phyloP scores from a whole-genome alignment of 768 basidiomycete genomes.

The Leccinum boreale region DNA sequence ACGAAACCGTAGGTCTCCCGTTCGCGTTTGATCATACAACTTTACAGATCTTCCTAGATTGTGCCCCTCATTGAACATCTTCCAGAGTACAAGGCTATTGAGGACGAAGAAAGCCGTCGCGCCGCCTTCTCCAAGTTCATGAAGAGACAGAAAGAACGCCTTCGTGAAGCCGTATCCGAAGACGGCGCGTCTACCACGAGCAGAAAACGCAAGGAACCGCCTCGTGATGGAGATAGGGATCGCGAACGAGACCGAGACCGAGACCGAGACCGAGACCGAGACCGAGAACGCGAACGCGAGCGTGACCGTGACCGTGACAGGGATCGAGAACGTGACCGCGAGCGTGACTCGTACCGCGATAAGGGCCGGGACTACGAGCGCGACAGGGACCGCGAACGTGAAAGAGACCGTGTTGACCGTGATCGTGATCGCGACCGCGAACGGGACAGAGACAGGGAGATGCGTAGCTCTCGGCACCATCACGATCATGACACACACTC shows the following conservation, averaged over 20 bases:
- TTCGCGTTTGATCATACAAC: neutral
- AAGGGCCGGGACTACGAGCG: conserved; percentile 37
- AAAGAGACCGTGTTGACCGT: conserved; percentile 39
- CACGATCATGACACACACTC: conserved; percentile 31
- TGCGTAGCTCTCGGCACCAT: conserved; percentile 32
- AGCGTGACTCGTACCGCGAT: conserved; percentile 28
- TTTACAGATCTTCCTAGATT: conserved; percentile 39
- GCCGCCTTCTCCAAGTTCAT: conserved; percentile 86
- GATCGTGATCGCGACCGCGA: conserved; percentile 42
- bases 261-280: conserved; percentile 26
- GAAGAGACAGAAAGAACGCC: conserved; percentile 88
- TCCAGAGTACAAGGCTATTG: conserved; percentile 81
- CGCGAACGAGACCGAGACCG: conserved; percentile 40
- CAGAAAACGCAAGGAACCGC: conserved; percentile 75
- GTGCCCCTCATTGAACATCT: conserved; percentile 77
- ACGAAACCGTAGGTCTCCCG: conserved; percentile 65
- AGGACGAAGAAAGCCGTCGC: conserved; percentile 81
- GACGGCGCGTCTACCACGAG: conserved; percentile 80
- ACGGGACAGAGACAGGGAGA: conserved; percentile 41
- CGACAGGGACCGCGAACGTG: conserved; percentile 40
- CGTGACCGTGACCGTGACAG: conserved; percentile 31
- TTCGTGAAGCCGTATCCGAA: conserved; percentile 74
- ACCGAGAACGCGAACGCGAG: conserved; percentile 9
- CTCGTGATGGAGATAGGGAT: conserved; percentile 46
- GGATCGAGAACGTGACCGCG: conserved; percentile 19